Conservation (phyloP, 2,329 filamentous ascomycete genomes). For the Ceratocystiopsis brevicomis region DNA sequence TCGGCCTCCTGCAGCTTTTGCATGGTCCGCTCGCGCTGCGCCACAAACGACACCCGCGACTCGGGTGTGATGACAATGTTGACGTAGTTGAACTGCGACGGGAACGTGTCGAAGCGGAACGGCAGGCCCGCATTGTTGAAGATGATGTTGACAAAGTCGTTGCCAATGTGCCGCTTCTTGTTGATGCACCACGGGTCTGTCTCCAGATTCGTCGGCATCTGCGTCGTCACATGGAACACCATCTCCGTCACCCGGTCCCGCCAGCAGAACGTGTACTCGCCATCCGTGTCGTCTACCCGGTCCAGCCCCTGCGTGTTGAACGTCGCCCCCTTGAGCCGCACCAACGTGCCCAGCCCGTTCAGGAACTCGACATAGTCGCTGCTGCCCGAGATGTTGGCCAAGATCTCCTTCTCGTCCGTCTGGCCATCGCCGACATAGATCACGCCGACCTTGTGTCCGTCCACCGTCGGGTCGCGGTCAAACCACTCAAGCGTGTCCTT, state of each 20-base stretch:
- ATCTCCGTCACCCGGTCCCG: conserved; percentile 88
- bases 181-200: conserved; percentile 55
- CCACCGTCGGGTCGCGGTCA: conserved; percentile 74
- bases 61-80: conserved; percentile 91
- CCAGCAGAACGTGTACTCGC: conserved; percentile 82
- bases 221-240: conserved; percentile 85
- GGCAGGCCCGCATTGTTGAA: conserved; percentile 91
- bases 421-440: conserved; percentile 85
- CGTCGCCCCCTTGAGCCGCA: conserved; percentile 59
- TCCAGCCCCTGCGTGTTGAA: conserved; percentile 93
- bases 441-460: conserved; percentile 88
- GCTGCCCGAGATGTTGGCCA: conserved; percentile 72
- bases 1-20: conserved; percentile 10
- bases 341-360: conserved; percentile 61
- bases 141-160: conserved; percentile 94
- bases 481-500: conserved; percentile 62
- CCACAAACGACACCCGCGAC: conserved; percentile 57
- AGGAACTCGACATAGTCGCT: conserved; percentile 77
- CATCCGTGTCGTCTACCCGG: conserved; percentile 56
- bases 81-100: conserved; percentile 89
- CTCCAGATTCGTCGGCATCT: conserved; percentile 82
- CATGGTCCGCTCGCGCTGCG: conserved; percentile 29
- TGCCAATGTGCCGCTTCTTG: conserved; percentile 92
- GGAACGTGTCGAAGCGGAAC: conserved; percentile 81
- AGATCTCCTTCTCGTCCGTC: conserved; percentile 61